phyloP scores from a whole-genome alignment of 1,284 basidiomycete genomes.

The Porodaedalea pini region DNA sequence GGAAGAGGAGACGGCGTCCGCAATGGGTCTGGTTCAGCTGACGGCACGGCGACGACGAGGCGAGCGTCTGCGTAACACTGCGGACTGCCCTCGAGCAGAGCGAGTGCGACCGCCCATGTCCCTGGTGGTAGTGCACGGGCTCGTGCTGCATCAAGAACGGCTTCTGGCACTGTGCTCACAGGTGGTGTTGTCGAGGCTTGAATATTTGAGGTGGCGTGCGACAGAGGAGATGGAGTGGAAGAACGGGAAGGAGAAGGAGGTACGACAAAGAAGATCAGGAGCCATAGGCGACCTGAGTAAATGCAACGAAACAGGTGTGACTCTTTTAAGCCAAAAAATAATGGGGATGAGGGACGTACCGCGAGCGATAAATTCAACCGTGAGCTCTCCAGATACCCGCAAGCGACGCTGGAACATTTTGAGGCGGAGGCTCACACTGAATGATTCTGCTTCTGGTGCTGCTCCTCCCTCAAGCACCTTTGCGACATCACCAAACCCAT shows the following conservation, averaged over 20 bases:
- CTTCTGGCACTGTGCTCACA: neutral
- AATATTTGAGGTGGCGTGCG: neutral
- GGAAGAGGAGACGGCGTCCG: too few relatives aligned
- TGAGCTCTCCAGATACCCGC: conserved; percentile 53
- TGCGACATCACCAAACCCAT: conserved; percentile 4
- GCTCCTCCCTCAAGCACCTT: conserved; percentile 41
- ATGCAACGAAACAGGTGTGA: neutral
- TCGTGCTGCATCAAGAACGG: conserved; percentile 11
- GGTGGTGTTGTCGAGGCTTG: neutral
- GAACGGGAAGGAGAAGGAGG: conserved; percentile 15
- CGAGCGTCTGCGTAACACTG: conserved; percentile 58
- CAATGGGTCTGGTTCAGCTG: neutral
- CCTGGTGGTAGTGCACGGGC: conserved; percentile 32
- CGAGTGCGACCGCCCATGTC: conserved; percentile 54
- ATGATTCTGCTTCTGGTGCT: conserved; percentile 43
- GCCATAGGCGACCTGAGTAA: conserved; percentile 58
- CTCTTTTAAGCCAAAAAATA: neutral
- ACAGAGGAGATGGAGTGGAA: neutral
- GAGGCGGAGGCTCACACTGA: conserved; percentile 52
- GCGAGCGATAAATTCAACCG: conserved; percentile 64
- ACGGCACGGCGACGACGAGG: conserved; percentile 39
- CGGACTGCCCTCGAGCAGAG: conserved; percentile 54
- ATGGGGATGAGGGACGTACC: conserved; percentile 42
- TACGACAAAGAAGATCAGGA: conserved; percentile 48
- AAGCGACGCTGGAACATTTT: conserved; percentile 66